These are phyloP conservation scores for Chaetomium fimeti DNA, from an alignment of 495 filamentous ascomycete genomes.

Conservation along the genomic window DNA sequence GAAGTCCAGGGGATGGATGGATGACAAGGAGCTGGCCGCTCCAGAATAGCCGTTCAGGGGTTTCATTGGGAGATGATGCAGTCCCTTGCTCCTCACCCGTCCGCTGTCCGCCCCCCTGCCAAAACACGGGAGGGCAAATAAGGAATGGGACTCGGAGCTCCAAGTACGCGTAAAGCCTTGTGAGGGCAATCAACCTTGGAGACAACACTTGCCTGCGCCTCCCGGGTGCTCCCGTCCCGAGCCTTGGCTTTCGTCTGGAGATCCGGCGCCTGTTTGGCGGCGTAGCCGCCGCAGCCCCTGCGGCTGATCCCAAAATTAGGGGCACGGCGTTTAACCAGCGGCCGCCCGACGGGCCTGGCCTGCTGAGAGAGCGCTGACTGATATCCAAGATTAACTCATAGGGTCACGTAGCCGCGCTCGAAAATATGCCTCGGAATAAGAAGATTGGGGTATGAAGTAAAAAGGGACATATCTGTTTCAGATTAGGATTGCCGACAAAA, in stretches of 20 bases:
- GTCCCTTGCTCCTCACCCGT: too few species aligned
- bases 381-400: neutral
- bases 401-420: neutral
- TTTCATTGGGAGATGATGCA: too few species aligned
- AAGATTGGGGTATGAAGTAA: too few species aligned
- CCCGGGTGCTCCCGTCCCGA: slow-evolving; percentile 7
- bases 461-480: too few species aligned
- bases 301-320: neutral
- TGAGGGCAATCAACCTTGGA: neutral
- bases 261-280: neutral
- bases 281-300: neutral
- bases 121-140: too few species aligned
- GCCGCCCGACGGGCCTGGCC: neutral
- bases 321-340: neutral
- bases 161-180: neutral
- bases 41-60: too few species aligned
- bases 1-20: too few species aligned
- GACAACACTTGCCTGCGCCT: neutral
- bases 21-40: too few species aligned
- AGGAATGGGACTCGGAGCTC: too few species aligned
- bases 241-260: neutral
- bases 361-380: neutral
- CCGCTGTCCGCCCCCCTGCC: too few species aligned
- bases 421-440: neutral
- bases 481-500: too few species aligned